Conservation (phyloP, 2,329 filamentous ascomycete species). For the Fusarium illudens region DNA sequence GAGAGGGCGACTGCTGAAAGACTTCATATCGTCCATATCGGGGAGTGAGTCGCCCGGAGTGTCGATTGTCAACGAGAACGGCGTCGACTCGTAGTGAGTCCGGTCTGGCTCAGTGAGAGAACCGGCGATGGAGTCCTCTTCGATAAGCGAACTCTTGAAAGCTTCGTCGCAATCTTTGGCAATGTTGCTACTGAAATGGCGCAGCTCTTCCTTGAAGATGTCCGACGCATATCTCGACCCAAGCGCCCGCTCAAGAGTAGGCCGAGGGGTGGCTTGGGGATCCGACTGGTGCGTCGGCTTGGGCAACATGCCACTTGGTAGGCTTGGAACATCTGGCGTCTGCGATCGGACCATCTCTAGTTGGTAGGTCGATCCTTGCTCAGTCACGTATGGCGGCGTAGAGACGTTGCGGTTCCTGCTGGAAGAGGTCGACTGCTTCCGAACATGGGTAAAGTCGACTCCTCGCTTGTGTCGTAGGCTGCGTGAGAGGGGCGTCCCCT, state of each 20-base stretch:
- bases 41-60: slow-evolving; percentile 42
- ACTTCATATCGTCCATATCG: slow-evolving; percentile 43
- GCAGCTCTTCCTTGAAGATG: slow-evolving; percentile 74
- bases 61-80: slow-evolving; percentile 54
- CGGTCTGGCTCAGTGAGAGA: slow-evolving; percentile 46
- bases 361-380: slow-evolving; percentile 31
- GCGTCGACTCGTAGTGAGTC: slow-evolving; percentile 49
- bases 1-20: slow-evolving; percentile 60
- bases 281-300: slow-evolving; percentile 32
- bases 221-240: slow-evolving; percentile 44
- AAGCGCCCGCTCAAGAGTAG: slow-evolving; percentile 14
- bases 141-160: slow-evolving; percentile 74
- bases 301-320: slow-evolving; percentile 38
- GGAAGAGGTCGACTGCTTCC: slow-evolving; percentile 50
- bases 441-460: slow-evolving; percentile 63
- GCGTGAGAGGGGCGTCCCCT: slow-evolving; percentile 53
- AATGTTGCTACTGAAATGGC: slow-evolving; percentile 84
- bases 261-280: slow-evolving; percentile 9
- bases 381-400: slow-evolving; percentile 28
- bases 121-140: slow-evolving; percentile 49
- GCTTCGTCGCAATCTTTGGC: slow-evolving; percentile 92
- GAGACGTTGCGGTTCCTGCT: slow-evolving; percentile 33
- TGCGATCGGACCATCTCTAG: slow-evolving; percentile 36
- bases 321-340: slow-evolving; percentile 44
- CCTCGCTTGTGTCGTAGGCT: slow-evolving; percentile 59